Evolutionary conservation across 2,329 filamentous ascomycete species (phyloP).

Genomic region (Herpomyces periplanetae): DNA sequence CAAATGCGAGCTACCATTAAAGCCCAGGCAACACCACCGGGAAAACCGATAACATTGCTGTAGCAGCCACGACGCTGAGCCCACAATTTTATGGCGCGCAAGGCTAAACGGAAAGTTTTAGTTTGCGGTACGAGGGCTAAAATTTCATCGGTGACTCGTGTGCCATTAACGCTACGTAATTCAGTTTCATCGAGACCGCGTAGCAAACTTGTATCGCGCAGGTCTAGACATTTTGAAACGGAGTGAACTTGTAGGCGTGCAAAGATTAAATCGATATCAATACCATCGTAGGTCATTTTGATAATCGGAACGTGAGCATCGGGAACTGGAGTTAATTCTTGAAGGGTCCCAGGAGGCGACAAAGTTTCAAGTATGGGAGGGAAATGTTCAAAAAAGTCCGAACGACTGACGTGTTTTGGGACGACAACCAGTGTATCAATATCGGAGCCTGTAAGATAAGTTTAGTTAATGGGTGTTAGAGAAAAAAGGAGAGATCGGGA

Average conservation of each 20-base stretch:
- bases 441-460: conserved; percentile 27
- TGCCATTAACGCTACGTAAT: conserved; percentile 64
- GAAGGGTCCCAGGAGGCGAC: conserved; percentile 36
- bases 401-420: conserved; percentile 48
- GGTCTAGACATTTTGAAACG: conserved; percentile 25
- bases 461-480: conserved; percentile 1
- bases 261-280: conserved; percentile 68
- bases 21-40: conserved; percentile 85
- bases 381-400: conserved; percentile 72
- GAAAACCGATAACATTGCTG: conserved; percentile 80
- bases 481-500: neutral
- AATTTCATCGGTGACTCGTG: conserved; percentile 72
- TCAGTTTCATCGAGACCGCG: conserved; percentile 56
- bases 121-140: conserved; percentile 52
- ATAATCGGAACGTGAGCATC: conserved; percentile 90
- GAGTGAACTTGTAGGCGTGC: conserved; percentile 9
- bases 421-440: conserved; percentile 83
- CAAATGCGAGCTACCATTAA: conserved; percentile 88
- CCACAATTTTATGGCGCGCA: conserved; percentile 85
- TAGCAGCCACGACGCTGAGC: conserved; percentile 70
- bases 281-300: conserved; percentile 60
- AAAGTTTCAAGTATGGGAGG: conserved; percentile 37
- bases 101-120: conserved; percentile 51
- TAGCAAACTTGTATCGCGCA: conserved; percentile 48
- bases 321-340: conserved; percentile 43